A percentile compares a stretch with the other conserved stretches of the same genome.
Conservation (phyloP, 139 green algal genomes). For the Penium margaritaceum region DNA sequence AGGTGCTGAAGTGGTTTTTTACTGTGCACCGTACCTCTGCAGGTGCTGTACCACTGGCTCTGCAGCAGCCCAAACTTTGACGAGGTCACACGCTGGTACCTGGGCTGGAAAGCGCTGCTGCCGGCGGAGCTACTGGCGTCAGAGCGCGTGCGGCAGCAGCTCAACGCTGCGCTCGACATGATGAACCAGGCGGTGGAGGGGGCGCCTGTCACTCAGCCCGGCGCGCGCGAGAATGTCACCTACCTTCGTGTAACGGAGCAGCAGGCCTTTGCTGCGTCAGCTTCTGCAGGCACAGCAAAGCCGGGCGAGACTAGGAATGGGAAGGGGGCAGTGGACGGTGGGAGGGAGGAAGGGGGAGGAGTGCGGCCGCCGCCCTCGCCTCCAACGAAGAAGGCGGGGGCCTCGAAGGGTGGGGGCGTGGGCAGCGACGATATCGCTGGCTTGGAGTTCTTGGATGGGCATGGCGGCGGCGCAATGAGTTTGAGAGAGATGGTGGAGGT, state of each 20-base stretch:
- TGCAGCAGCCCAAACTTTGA: constrained; percentile 68
- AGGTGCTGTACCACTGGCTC: constrained; percentile 73
- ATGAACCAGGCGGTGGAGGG: constrained; percentile 71
- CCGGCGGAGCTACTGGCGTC: constrained; percentile 61
- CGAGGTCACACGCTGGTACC: constrained; percentile 85
- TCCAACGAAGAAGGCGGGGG: too few species aligned
- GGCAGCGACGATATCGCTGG: too few species aligned
- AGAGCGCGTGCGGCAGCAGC: constrained; percentile 63
- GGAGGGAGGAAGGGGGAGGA: too few species aligned
- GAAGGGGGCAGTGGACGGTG: too few species aligned
- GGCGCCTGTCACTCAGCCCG: constrained; percentile 30
- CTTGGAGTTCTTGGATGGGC: too few species aligned
- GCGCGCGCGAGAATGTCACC: constrained; percentile 13
- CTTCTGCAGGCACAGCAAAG: too few species aligned
- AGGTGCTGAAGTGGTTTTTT: constrained; percentile 72
- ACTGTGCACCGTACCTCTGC: constrained; percentile 65
- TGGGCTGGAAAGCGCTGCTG: constrained; percentile 77
- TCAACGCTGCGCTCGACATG: constrained; percentile 71
- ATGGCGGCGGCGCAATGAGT: too few species aligned
- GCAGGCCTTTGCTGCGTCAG: constrained; percentile 23
- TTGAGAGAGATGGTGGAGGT: constrained; percentile 57
- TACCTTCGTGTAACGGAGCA: constrained; percentile 39
- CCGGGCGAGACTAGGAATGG: too few species aligned
- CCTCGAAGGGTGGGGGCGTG: too few species aligned
- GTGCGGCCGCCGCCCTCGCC: too few species aligned